phyloP scores from a whole-genome alignment of 2,329 filamentous ascomycete genomes.

The Furcasterigmium sp. region DNA sequence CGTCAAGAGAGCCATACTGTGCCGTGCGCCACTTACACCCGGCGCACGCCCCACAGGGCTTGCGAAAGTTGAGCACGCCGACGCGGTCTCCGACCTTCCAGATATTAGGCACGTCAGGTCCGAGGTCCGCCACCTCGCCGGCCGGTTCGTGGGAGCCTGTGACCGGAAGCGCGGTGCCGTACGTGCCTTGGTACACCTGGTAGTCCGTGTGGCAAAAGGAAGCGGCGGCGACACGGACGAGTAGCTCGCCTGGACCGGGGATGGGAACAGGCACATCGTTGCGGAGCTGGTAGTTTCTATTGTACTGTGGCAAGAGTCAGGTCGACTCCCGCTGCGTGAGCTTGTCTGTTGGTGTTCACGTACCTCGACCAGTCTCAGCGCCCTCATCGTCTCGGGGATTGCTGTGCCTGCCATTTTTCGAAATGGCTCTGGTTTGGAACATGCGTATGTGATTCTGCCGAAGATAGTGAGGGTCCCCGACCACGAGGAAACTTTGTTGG shows the following conservation, averaged over 20 bases:
- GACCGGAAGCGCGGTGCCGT: slow-evolving; percentile 11
- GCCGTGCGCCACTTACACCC: slow-evolving; percentile 8
- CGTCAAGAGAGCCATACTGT: background rate
- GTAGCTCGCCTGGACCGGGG: background rate
- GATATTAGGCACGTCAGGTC: slow-evolving; percentile 6
- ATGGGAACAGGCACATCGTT: background rate
- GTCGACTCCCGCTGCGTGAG: too few species aligned
- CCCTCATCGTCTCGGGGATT: too few species aligned
- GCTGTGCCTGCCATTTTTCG: too few species aligned
- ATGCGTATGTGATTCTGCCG: too few species aligned
- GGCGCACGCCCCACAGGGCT: slow-evolving; percentile 11
- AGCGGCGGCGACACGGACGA: background rate
- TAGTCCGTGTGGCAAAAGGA: slow-evolving; percentile 14
- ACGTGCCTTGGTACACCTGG: slow-evolving; percentile 14
- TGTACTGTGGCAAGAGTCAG: too few species aligned
- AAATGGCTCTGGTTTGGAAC: too few species aligned
- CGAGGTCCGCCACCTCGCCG: slow-evolving; percentile 13
- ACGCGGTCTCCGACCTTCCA: slow-evolving; percentile 25
- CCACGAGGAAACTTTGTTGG: too few species aligned
- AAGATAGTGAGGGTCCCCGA: too few species aligned
- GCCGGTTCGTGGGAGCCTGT: slow-evolving; percentile 17
- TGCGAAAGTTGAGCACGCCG: slow-evolving; percentile 16
- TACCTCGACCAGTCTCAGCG: too few species aligned
- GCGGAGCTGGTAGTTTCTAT: background rate
- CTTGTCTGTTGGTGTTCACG: too few species aligned